Percentiles rank a stretch among this genome's conserved stretches.
Conservation (phyloP, 2,329 filamentous ascomycete species). For the Diaporthe citri region DNA sequence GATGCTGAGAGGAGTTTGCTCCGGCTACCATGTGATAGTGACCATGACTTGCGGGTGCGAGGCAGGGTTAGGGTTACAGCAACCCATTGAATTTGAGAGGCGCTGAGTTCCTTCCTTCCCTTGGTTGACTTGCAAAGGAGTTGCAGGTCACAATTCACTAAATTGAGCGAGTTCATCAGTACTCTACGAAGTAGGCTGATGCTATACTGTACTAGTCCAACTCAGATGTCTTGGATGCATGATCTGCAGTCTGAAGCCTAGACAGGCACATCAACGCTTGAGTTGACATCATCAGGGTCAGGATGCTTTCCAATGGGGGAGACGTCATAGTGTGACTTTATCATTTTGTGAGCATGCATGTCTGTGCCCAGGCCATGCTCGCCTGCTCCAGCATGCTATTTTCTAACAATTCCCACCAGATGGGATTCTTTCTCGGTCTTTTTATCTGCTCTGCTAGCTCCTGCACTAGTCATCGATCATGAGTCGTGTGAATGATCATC, state of each 20-base stretch:
- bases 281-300: slow-evolving; percentile 5
- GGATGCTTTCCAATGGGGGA: background rate
- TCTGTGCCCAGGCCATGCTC: background rate
- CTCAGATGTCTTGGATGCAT: background rate
- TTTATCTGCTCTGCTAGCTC: background rate
- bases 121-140: background rate
- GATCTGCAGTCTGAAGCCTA: background rate
- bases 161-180: background rate
- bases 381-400: background rate
- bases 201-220: background rate
- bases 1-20: background rate
- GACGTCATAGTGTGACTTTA: background rate
- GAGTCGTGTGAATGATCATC: background rate
- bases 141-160: background rate
- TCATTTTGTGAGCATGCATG: background rate
- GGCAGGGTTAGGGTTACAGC: slow-evolving; percentile 5
- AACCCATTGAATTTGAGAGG: no score
- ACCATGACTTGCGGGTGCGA: background rate
- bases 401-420: background rate
- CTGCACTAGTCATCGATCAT: background rate
- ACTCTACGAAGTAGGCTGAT: background rate
- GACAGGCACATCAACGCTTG: background rate
- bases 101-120: no score
- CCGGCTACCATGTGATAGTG: background rate
- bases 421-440: no score